Conservation (phyloP, 2,329 filamentous ascomycete genomes). For the Fusarium zealandicum region DNA sequence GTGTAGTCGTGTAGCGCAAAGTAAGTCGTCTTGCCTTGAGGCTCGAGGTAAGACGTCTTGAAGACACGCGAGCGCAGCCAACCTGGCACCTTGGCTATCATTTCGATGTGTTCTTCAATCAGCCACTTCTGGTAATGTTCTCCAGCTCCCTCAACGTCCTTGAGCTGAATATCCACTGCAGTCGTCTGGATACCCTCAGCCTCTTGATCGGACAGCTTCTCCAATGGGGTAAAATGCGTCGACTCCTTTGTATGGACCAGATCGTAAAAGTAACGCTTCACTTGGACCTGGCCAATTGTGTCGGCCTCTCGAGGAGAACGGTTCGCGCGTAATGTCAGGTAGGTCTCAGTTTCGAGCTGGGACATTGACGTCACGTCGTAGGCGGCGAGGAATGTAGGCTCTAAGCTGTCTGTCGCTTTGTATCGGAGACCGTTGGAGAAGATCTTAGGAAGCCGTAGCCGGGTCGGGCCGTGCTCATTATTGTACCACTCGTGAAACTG, state of each 20-base stretch:
- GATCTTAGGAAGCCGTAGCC: constrained; percentile 77
- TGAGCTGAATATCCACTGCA: constrained; percentile 65
- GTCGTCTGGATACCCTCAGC: constrained; percentile 68
- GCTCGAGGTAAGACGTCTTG: constrained; percentile 69
- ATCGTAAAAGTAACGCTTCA: constrained; percentile 76
- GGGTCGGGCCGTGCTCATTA: constrained; percentile 86
- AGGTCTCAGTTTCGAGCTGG: constrained; percentile 73
- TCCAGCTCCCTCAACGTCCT: constrained; percentile 56
- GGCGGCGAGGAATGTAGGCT: constrained; percentile 77
- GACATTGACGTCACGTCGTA: constrained; percentile 84
- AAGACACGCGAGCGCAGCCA: constrained; percentile 79
- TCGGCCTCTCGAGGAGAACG: constrained; percentile 61
- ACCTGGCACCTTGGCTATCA: constrained; percentile 77
- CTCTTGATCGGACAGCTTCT: constrained; percentile 65
- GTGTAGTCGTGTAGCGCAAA: constrained; percentile 77
- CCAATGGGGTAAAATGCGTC: constrained; percentile 64
- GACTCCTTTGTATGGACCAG: constrained; percentile 64
- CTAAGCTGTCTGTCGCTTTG: constrained; percentile 66
- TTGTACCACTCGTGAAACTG: constrained; percentile 95
- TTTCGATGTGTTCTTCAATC: constrained; percentile 73
- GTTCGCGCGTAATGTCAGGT: constrained; percentile 69
- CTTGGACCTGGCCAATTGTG: constrained; percentile 64
- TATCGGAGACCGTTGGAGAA: constrained; percentile 81
- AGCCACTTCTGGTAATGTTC: constrained; percentile 73
- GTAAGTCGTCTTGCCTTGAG: constrained; percentile 58